Evolutionary conservation across 2,329 filamentous ascomycete species (phyloP).

Genomic region (Knoxdaviesia proteae): DNA sequence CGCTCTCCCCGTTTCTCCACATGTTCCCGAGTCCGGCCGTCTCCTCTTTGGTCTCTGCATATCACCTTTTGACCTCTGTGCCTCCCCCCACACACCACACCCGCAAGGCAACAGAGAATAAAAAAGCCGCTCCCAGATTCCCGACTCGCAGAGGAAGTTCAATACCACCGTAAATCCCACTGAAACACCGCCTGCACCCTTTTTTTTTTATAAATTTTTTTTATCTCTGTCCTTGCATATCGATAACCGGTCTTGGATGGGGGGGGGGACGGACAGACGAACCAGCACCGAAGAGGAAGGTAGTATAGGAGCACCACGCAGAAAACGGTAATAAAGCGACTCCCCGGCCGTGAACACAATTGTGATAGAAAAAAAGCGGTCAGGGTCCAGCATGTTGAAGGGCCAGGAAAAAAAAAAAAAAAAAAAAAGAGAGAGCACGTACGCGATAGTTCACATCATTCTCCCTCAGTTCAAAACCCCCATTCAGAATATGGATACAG

Average conservation of each 20-base stretch:
- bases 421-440: not conserved
- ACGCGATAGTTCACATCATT: constrained; percentile 1
- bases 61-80: too few species aligned
- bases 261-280: not conserved
- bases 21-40: too few species aligned
- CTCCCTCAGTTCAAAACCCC: not conserved
- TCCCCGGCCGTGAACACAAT: not conserved
- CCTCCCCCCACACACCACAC: too few species aligned
- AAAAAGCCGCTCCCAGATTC: too few species aligned
- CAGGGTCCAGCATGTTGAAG: not conserved
- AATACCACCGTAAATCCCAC: too few species aligned
- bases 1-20: too few species aligned
- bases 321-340: not conserved
- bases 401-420: constrained; percentile 1
- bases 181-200: not conserved
- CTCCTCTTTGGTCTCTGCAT: too few species aligned
- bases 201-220: constrained; percentile 1
- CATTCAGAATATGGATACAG: too few species aligned
- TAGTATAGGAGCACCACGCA: not conserved
- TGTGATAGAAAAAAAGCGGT: not conserved
- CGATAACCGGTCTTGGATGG: too few species aligned
- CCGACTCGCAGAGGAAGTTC: too few species aligned
- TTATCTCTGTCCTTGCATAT: constrained; percentile 2
- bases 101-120: too few species aligned
- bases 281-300: not conserved